These are phyloP conservation scores for Clohesyomyces aquaticus DNA, from an alignment of 495 filamentous ascomycete genomes.

Conservation along the genomic window DNA sequence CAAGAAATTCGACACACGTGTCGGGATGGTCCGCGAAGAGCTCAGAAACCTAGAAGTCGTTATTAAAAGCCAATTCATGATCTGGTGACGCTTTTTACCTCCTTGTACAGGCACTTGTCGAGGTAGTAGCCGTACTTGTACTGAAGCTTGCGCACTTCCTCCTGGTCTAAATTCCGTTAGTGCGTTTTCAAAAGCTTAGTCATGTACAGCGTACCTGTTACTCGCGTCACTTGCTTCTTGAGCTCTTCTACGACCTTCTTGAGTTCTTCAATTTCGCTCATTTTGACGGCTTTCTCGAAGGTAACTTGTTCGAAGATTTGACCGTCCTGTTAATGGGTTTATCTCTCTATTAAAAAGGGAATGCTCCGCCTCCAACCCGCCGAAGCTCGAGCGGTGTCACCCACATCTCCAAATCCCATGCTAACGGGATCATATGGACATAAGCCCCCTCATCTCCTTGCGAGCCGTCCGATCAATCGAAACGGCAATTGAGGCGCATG, in stretches of 20 bases:
- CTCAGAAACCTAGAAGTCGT: slow-evolving; percentile 50
- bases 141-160: slow-evolving; percentile 58
- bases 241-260: slow-evolving; percentile 50
- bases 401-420: slow-evolving; percentile 8
- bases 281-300: slow-evolving; percentile 16
- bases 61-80: background rate
- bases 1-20: slow-evolving; percentile 61
- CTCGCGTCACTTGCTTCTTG: slow-evolving; percentile 46
- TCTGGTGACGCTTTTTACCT: slow-evolving; percentile 43
- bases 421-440: slow-evolving; percentile 14
- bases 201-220: slow-evolving; percentile 40
- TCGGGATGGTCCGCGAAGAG: slow-evolving; percentile 59
- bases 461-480: slow-evolving; percentile 6
- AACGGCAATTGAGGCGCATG: slow-evolving; percentile 25
- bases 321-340: background rate
- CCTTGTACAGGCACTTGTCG: slow-evolving; percentile 62
- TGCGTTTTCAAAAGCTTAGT: background rate
- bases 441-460: slow-evolving; percentile 15
- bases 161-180: slow-evolving; percentile 23
- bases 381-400: background rate
- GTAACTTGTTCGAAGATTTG: background rate
- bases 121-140: slow-evolving; percentile 64
- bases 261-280: slow-evolving; percentile 52
- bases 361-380: slow-evolving; percentile 4
- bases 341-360: slow-evolving; percentile 15